Evolutionary conservation across 257 asterid genomes (phyloP).

Genomic region (Ilex aquifolium): DNA sequence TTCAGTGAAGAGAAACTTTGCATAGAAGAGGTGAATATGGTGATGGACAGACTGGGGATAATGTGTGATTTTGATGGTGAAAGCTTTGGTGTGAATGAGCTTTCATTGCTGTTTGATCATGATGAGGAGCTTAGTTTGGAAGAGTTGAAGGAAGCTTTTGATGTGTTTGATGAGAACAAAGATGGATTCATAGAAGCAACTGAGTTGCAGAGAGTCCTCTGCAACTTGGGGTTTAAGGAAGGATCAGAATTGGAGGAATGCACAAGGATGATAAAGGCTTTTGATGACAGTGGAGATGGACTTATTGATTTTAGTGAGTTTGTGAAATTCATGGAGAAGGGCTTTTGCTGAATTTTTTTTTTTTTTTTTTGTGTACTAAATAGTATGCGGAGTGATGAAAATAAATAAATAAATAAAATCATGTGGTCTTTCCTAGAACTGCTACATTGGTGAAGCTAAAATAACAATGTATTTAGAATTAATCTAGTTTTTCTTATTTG

Average conservation of each 20-base stretch:
- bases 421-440: too few relatives aligned
- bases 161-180: conserved; percentile 40
- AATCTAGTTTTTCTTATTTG: too few relatives aligned
- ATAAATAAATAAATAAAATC: too few relatives aligned
- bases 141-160: conserved; percentile 35
- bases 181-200: conserved; percentile 40
- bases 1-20: neutral
- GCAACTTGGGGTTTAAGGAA: conserved; percentile 25
- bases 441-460: too few relatives aligned
- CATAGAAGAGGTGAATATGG: conserved; percentile 15
- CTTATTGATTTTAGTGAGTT: conserved; percentile 30
- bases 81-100: conserved; percentile 11
- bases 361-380: too few relatives aligned
- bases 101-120: conserved; percentile 10
- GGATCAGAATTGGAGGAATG: conserved; percentile 31
- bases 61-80: conserved; percentile 17
- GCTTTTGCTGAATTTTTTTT: conserved; percentile 4
- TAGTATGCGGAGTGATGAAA: too few relatives aligned
- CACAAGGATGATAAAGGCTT: conserved; percentile 26
- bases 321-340: conserved; percentile 27
- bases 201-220: conserved; percentile 39
- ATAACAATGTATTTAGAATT: too few relatives aligned
- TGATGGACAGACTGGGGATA: conserved; percentile 27
- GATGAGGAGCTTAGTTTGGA: conserved; percentile 32
- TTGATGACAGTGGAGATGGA: conserved; percentile 37